Evolutionary conservation across 352 stramenopile genomes (phyloP).

Genomic region (Phytophthora vignae): DNA sequence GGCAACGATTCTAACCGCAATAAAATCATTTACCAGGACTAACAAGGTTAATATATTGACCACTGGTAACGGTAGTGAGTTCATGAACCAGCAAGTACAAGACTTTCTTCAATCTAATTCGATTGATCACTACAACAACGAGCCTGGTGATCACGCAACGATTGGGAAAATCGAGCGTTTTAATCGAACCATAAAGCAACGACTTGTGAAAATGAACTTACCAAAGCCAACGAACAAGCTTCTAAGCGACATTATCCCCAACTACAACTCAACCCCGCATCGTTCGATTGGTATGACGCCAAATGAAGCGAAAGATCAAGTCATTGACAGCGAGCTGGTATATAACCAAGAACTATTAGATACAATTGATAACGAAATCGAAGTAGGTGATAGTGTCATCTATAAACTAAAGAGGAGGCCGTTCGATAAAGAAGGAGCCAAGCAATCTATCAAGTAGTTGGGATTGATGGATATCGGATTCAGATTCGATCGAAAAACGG

Average conservation of each 20-base stretch:
- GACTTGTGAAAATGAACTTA: neutral
- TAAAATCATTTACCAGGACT: neutral
- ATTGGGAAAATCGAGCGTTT: neutral
- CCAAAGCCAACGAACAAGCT: too few relatives aligned
- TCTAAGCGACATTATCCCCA: too few relatives aligned
- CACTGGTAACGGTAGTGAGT: neutral
- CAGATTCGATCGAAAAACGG: constrained; percentile 15
- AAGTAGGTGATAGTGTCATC: constrained; percentile 8
- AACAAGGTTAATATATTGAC: neutral
- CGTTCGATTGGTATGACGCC: constrained; percentile 32
- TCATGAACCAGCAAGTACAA: neutral
- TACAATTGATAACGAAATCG: constrained; percentile 23
- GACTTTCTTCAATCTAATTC: neutral
- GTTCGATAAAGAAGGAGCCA: constrained; percentile 31
- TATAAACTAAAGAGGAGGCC: constrained; percentile 28
- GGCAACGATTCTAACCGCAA: neutral
- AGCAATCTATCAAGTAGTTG: constrained; percentile 24
- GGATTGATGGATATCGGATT: constrained; percentile 33
- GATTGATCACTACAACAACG: neutral
- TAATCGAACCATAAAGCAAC: neutral
- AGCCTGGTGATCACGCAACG: neutral
- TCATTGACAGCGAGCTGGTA: constrained; percentile 20
- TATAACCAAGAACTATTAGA: constrained; percentile 33
- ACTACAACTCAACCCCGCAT: constrained; percentile 5
- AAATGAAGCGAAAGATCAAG: constrained; percentile 35